A percentile compares a stretch with the other conserved stretches of the same genome.
Conservation (phyloP, 768 basidiomycete genomes). For the Lentinula boryana region DNA sequence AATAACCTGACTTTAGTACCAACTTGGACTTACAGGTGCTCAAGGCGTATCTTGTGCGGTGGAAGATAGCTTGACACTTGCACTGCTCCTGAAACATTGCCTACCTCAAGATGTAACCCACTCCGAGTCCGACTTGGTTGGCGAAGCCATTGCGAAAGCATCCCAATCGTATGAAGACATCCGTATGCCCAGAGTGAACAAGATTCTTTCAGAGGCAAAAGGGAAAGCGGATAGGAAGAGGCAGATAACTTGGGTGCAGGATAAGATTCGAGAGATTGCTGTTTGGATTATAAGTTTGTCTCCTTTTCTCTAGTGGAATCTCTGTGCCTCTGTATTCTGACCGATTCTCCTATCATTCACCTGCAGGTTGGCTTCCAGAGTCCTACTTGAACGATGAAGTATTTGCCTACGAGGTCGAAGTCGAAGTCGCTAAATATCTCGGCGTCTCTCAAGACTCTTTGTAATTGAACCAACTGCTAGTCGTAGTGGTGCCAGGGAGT, state of each 20-base stretch:
- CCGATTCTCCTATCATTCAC: not conserved
- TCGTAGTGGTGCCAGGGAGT: not conserved
- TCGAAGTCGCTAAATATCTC: not conserved
- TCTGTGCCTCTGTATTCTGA: not conserved
- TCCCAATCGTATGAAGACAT: not conserved
- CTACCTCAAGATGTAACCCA: not conserved
- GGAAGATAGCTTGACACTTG: conserved; percentile 1
- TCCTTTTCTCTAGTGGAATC: not conserved
- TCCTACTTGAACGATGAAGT: not conserved
- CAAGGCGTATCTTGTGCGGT: conserved; percentile 1
- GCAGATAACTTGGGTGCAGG: not conserved
- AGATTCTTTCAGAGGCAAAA: not conserved
- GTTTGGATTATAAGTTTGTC: not conserved
- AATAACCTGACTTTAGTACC: not conserved
- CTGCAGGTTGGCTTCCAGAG: not conserved
- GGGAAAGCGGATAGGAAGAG: conserved; percentile 1
- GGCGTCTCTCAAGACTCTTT: not conserved
- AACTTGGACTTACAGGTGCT: not conserved
- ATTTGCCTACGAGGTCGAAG: not conserved
- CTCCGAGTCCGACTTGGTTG: not conserved
- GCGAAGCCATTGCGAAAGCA: not conserved
- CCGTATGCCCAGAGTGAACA: not conserved
- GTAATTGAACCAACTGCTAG: not conserved
- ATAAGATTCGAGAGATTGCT: conserved; percentile 1
- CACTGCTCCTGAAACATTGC: not conserved